Base-by-base conservation (phyloP, 495 filamentous ascomycete species). In the Penicillium tannophilum region DNA sequence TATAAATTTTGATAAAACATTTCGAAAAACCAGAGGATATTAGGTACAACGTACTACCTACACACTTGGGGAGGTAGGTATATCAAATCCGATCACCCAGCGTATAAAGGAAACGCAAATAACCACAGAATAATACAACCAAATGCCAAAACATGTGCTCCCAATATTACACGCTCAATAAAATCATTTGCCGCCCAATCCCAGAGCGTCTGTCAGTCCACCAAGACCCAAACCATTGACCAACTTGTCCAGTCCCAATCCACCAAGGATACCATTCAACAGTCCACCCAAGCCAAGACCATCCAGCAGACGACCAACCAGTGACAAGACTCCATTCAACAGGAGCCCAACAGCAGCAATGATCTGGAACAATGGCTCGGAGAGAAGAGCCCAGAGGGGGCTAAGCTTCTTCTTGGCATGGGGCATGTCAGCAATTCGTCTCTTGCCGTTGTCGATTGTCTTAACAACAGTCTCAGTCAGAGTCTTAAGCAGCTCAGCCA, bases 401-500 rank as follows among this genome's bases (percentile, higher is more conserved):
- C 91, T 96, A 51, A 97, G 82, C 74, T 90, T 85, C 81, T 96
- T 96, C 86, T 96, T 94, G 24, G 92, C 93, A 58, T 93, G 87
- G 16, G 93, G 93, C 88, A 97, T 93, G 67, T 90, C 89, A 64
- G 89, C 86, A 55, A 97, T 88, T 76, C 88, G 89, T 72, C 85
- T 88, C 82, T 90, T 91, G 39, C 89, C 90, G 45, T 88, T 85
- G 58, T 97, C 92, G 61, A 97, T 92, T n/a, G 88, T 90, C 64
- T 86, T 84, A 6, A 86, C 77, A 8, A 86, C 82, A 3, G 77
- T 84, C 48, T 81, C 77, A 12, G 84, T 83, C 53, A 88, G 67
- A 64, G 93, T 89, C 78, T 93, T 94, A 39, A 97, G 83, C 16
- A 85, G 71, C 30, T 96, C 91, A 4, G 93, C 92, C 14, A 97